Base-by-base conservation (phyloP, 1,139 yeast species). In the Wickerhamomyces sp. region DNA sequence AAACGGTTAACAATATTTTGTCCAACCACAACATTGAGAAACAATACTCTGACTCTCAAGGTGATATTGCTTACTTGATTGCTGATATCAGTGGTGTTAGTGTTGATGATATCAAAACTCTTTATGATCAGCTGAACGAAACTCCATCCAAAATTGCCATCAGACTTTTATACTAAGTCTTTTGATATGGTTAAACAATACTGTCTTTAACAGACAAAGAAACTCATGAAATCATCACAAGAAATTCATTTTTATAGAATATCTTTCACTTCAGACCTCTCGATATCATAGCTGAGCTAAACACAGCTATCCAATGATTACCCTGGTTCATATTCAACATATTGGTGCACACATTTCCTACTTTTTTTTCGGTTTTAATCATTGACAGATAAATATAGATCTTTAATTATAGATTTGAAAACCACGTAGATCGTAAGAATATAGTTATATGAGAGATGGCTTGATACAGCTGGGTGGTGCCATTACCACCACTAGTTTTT, bases 21-120 rank as follows among this genome's bases (percentile, higher is more conserved):
- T 85, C 95, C 41, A 81, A 82, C 61, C 93, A 93, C 71, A 93
- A 91, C 66, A 91, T 91, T 63, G 97, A 89, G 66, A 91, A 91
- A 66, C 99, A 91, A 70, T 91, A 81, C 66, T 82, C 96, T 17
- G 98, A 93, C 62, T 88, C 97, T 17, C 78, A 84, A 56, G 96
- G 96, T 47, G 95, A 87, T 40, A 82, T 91, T 56, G 99, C 99
- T 36, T 91, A 93, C 67, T 75, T 91, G 61, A 89, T 91, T 95
- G 96, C 98, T 23, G 99, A 91, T 66, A 87, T 91, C 54, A 78
- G 94, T 28, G 87, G 86, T 51, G 97, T 91, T 38, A 76, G 80
- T 52, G 68, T 72, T 45, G 75, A 78, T 46, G 96, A 87, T 57
- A 87, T 93, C 65, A 87, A 86, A 64, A 70, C 77, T 19, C 73